Evolutionary conservation across 2,329 filamentous ascomycete genomes (phyloP), one percentile per base, ranked within the genome.

Genomic region (Myriosclerotinia scirpicola): DNA sequence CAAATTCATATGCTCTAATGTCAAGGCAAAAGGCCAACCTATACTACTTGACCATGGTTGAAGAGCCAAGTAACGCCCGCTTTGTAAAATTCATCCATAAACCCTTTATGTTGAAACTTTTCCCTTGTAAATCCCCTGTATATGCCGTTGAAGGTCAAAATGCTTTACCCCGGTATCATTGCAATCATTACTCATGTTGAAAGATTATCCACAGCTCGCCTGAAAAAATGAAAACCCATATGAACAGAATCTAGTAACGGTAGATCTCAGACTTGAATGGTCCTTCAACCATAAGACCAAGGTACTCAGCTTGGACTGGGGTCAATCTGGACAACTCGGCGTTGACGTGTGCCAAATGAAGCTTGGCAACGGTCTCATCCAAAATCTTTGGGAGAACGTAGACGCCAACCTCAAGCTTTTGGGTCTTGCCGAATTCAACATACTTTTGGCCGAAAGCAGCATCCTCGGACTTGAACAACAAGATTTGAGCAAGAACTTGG

Each of bases 401-500:
- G 83, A 98, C 95, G 77, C 94, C 91, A 74, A 96, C 84, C 67
- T 90, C 87, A 78, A 97, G 91, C 87, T 95, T 93, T 81, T 91
- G 92, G 72, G 87, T 87, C 86, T 93, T 92, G 83, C 91, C 92
- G 80, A 97, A 99, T 84, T 97, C 95, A 76, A 93, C 83, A 84
- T 97, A 96, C 87, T 97, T 97, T 83, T 91, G 84, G 82, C 90
- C 87, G 80, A 96, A 99, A 67, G 84, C 90, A 79, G 86, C 87
- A 79, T 98, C 93, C 76, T 90, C 85, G 77, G 88, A 90, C 90
- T 98, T 98, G 91, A 83, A 99, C 78, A 99, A 85, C 85, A 96
- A 90, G 84, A 99, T 98, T 86, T 99, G 95, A 74, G 95, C 95
- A 80, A 99, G 92, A 77, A 98, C 95, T 87, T 99, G 95, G 90